Evolutionary conservation across 208 protist species (phyloP).

Genomic region (Herpetomonas samuelpessoai): DNA sequence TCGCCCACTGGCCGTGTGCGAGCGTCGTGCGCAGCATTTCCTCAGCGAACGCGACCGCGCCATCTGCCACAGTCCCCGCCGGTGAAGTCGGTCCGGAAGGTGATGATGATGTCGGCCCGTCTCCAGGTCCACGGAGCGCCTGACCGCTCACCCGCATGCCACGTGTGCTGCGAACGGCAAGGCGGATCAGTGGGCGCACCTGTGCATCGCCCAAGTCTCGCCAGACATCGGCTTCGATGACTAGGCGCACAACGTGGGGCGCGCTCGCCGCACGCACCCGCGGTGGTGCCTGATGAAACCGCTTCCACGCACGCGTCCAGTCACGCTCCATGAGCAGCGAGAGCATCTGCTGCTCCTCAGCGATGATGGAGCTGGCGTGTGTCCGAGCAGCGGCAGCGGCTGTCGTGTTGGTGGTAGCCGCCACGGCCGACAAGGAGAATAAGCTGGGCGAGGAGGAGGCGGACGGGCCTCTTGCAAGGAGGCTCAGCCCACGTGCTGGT

Average conservation of each 20-base stretch:
- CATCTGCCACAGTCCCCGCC: not conserved
- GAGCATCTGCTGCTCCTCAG: constrained; percentile 34
- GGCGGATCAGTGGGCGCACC: constrained; percentile 36
- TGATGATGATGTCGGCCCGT: not conserved
- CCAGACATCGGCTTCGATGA: constrained; percentile 54
- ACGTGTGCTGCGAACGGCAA: constrained; percentile 37
- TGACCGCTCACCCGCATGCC: no score
- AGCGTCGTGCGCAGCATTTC: constrained; percentile 45
- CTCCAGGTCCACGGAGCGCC: not conserved
- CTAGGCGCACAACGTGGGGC: constrained; percentile 52
- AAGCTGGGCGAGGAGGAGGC: no score
- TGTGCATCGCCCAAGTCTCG: constrained; percentile 21
- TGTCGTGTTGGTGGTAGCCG: not conserved
- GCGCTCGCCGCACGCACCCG: constrained; percentile 46
- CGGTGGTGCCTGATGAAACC: constrained; percentile 20
- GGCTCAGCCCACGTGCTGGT: no score
- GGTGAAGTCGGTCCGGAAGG: not conserved
- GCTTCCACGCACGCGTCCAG: constrained; percentile 44
- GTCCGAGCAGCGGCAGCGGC: not conserved
- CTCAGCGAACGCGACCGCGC: constrained; percentile 27
- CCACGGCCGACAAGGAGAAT: not conserved
- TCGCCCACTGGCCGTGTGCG: constrained; percentile 49
- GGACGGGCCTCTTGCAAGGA: no score
- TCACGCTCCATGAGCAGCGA: constrained; percentile 41
- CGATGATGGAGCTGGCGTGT: constrained; percentile 4